Conservation (phyloP, 2,329 filamentous ascomycete species). For the Colletotrichum sp. region DNA sequence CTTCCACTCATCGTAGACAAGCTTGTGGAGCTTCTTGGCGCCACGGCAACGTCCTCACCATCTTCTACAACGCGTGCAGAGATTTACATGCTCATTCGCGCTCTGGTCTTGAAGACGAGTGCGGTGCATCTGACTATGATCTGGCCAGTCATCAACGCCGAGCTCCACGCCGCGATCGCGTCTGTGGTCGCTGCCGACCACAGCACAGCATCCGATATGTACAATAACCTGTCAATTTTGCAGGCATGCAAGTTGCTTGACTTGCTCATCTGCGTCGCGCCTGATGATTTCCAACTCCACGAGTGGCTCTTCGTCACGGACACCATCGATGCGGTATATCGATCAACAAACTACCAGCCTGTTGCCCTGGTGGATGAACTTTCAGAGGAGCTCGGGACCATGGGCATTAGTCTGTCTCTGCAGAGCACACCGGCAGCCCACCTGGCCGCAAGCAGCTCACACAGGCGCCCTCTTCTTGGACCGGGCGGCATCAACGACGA, state of each 20-base stretch:
- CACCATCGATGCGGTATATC: constrained; percentile 94
- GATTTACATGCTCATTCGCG: constrained; percentile 85
- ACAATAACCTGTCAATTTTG: constrained; percentile 77
- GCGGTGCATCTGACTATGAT: constrained; percentile 81
- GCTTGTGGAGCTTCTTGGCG: constrained; percentile 82
- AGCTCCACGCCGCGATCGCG: constrained; percentile 80
- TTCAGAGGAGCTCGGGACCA: constrained; percentile 72
- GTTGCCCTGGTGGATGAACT: constrained; percentile 85
- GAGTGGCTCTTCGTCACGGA: constrained; percentile 98
- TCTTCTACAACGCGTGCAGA: constrained; percentile 90
- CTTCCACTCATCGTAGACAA: constrained; percentile 79
- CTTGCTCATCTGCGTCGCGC: constrained; percentile 81
- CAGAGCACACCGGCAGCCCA: constrained; percentile 43
- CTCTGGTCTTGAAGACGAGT: constrained; percentile 79
- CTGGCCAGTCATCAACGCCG: constrained; percentile 89
- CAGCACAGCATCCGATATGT: constrained; percentile 70
- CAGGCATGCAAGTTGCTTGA: constrained; percentile 96
- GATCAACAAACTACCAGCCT: constrained; percentile 70
- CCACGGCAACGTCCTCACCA: constrained; percentile 87
- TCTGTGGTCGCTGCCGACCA: constrained; percentile 74
- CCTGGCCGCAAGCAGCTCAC: constrained; percentile 37
- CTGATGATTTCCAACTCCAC: constrained; percentile 97
- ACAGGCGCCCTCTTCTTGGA: constrained; percentile 56
- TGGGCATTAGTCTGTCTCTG: constrained; percentile 33
- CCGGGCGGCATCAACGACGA: constrained; percentile 60